phyloP scores from a whole-genome alignment of 768 basidiomycete genomes.

The Calocybe cyanea region DNA sequence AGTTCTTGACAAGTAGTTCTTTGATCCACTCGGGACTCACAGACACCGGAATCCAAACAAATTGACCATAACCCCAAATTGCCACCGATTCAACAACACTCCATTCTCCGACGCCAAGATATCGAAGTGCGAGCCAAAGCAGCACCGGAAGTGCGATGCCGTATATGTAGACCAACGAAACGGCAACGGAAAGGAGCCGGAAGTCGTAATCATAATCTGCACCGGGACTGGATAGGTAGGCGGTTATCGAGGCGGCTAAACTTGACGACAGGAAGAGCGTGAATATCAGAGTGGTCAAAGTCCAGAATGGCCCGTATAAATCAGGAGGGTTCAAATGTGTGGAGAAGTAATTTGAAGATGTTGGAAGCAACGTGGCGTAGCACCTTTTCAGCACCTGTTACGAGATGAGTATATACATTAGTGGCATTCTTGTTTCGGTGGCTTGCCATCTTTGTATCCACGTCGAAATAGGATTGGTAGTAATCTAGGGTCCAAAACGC shows the following conservation, averaged over 20 bases:
- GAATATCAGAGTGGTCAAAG: slow-evolving; percentile 91
- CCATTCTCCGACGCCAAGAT: slow-evolving; percentile 88
- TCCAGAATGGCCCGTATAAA: slow-evolving; percentile 96
- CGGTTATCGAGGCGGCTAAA: slow-evolving; percentile 80
- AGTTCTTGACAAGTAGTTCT: background rate
- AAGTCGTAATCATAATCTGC: slow-evolving; percentile 78
- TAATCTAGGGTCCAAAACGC: slow-evolving; percentile 83
- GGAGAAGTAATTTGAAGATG: slow-evolving; percentile 57
- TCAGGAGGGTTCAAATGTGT: slow-evolving; percentile 67
- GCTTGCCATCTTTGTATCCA: slow-evolving; percentile 72
- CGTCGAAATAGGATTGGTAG: slow-evolving; percentile 86
- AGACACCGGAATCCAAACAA: slow-evolving; percentile 86
- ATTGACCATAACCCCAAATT: slow-evolving; percentile 78
- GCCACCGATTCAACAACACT: slow-evolving; percentile 78
- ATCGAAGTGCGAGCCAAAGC: slow-evolving; percentile 83
- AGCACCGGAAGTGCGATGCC: slow-evolving; percentile 77
- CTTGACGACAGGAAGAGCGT: slow-evolving; percentile 91
- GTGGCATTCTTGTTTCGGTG: background rate
- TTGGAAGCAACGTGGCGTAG: slow-evolving; percentile 76
- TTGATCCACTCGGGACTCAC: slow-evolving; percentile 37
- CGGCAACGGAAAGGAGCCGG: slow-evolving; percentile 75
- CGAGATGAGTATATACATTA: background rate
- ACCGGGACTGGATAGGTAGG: slow-evolving; percentile 70
- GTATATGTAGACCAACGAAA: slow-evolving; percentile 84
- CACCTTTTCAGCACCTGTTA: slow-evolving; percentile 70